Evolutionary conservation across 305 asterid species (phyloP).

Genomic region (Plantago coronopus): DNA sequence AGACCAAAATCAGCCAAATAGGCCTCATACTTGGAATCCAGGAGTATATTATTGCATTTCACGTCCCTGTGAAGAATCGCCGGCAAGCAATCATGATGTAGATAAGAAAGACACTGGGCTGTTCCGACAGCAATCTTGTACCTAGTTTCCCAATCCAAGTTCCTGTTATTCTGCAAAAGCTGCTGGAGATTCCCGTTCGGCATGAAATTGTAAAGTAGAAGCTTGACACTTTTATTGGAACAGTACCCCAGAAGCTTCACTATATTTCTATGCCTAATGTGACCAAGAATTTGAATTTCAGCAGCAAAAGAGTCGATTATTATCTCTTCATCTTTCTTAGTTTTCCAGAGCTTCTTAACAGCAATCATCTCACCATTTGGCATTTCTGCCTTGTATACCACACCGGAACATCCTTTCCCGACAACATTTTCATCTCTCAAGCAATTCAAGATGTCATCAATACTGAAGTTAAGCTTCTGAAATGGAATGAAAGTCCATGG

Average conservation of each 20-base stretch:
- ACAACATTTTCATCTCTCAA: constrained; percentile 70
- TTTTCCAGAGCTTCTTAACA: constrained; percentile 89
- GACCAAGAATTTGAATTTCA: constrained; percentile 91
- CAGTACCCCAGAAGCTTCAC: constrained; percentile 85
- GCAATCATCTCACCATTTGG: constrained; percentile 79
- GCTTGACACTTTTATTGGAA: constrained; percentile 75
- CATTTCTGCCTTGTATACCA: constrained; percentile 77
- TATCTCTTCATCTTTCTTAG: constrained; percentile 64
- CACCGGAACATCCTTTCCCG: constrained; percentile 90
- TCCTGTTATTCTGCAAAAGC: constrained; percentile 59
- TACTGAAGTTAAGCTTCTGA: constrained; percentile 59
- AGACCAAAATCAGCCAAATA: constrained; percentile 95
- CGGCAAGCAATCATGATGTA: constrained; percentile 86
- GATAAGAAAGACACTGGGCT: constrained; percentile 91
- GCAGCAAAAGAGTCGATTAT: constrained; percentile 78
- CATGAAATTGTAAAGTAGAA: constrained; percentile 74
- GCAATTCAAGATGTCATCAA: constrained; percentile 72
- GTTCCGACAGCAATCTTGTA: constrained; percentile 86
- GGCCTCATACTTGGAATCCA: constrained; percentile 78
- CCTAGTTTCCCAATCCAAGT: constrained; percentile 90
- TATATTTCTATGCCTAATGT: constrained; percentile 86
- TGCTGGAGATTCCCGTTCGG: constrained; percentile 87
- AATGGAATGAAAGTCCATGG: constrained; percentile 93
- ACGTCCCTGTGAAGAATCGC: constrained; percentile 86
- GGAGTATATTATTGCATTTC: constrained; percentile 87